Evolutionary conservation across 2,329 filamentous ascomycete genomes (phyloP).

Genomic region (Xylogone sp.): DNA sequence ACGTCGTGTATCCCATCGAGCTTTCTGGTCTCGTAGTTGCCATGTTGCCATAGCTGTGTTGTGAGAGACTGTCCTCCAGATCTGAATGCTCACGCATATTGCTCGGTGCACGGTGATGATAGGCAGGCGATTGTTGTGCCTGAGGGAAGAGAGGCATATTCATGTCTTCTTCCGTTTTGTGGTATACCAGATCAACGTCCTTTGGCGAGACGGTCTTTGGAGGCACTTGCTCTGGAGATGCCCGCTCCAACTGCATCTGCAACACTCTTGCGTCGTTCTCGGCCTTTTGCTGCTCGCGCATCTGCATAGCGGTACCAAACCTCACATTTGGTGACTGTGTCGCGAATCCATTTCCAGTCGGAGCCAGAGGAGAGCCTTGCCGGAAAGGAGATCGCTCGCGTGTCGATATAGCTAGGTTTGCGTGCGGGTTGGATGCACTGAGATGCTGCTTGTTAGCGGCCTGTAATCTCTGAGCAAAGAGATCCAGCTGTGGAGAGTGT

Average conservation of each 20-base stretch:
- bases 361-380: conserved; percentile 61
- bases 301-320: conserved; percentile 53
- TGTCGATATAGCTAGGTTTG: conserved; percentile 37
- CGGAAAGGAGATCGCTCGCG: conserved; percentile 81
- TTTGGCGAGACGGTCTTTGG: conserved; percentile 91
- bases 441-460: conserved; percentile 74
- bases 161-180: conserved; percentile 66
- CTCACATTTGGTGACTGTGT: conserved; percentile 28
- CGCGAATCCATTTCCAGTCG: conserved; percentile 33
- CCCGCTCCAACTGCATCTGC: conserved; percentile 35
- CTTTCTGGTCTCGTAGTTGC: conserved; percentile 35
- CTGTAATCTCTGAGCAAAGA: conserved; percentile 74
- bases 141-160: conserved; percentile 72
- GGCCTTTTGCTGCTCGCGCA: conserved; percentile 58
- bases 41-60: conserved; percentile 39
- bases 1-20: conserved; percentile 26
- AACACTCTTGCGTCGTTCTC: conserved; percentile 50
- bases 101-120: conserved; percentile 15
- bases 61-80: conserved; percentile 32
- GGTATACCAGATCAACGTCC: conserved; percentile 83
- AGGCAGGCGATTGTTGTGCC: conserved; percentile 37
- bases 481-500: conserved; percentile 49
- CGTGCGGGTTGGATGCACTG: conserved; percentile 50
- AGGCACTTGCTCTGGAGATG: conserved; percentile 41
- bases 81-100: conserved; percentile 23